These are phyloP conservation scores for Cercospora sp. DNA, from an alignment of 2,329 filamentous ascomycete species.

Conservation along the genomic window DNA sequence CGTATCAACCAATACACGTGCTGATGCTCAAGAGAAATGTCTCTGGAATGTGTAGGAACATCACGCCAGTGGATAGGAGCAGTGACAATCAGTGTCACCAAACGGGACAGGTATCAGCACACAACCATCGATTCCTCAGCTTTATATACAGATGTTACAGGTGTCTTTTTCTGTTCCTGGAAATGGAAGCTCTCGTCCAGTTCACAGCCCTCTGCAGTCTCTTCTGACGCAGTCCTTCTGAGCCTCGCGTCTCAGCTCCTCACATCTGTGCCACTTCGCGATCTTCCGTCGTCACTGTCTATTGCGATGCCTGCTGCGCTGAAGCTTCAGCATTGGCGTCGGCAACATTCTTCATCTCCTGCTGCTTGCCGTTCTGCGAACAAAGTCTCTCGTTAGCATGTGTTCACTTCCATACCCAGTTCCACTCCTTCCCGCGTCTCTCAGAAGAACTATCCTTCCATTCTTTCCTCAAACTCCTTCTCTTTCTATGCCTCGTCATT, in stretches of 20 bases:
- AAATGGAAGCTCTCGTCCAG: not conserved
- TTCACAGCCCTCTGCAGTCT: not conserved
- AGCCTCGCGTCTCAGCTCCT: not conserved
- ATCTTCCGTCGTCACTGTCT: slow-evolving; percentile 41
- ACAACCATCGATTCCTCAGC: not conserved
- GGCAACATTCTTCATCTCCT: slow-evolving; percentile 73
- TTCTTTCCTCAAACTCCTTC: not conserved
- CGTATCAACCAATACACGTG: not conserved
- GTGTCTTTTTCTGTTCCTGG: slow-evolving; percentile 12
- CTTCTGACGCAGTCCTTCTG: not conserved
- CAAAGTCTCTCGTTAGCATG: not conserved
- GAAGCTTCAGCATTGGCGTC: slow-evolving; percentile 54
- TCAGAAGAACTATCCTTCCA: not conserved
- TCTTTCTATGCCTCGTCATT: not conserved
- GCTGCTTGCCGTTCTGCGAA: slow-evolving; percentile 91
- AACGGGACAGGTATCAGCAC: not conserved
- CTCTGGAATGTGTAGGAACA: not conserved
- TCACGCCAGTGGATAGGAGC: not conserved
- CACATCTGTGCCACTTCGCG: slow-evolving; percentile 1
- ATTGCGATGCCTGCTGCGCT: slow-evolving; percentile 34
- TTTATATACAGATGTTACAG: slow-evolving; percentile 35
- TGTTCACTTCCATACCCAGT: not conserved
- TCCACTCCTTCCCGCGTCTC: not conserved
- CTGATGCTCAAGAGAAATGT: not conserved
- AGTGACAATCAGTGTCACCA: not conserved